These are phyloP conservation scores for Diaporthe ilicicola DNA, from an alignment of 2,329 filamentous ascomycete species.

Conservation along the genomic window DNA sequence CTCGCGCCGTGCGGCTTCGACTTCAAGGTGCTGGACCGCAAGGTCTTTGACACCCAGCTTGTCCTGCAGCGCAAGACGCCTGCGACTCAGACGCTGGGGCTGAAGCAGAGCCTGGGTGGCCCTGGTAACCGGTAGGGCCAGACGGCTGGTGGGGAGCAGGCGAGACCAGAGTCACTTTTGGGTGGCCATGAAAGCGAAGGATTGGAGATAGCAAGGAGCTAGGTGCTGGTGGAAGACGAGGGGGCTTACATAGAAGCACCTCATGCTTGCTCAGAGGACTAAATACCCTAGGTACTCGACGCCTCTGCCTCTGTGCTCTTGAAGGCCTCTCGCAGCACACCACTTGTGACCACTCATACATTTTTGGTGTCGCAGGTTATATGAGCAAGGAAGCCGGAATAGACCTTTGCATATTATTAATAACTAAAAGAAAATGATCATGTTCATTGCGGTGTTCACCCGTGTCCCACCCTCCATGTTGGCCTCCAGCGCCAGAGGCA, in stretches of 20 bases:
- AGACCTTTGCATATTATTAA: not conserved
- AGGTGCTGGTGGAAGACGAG: not conserved
- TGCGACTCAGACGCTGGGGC: conserved; percentile 25
- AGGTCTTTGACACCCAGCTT: conserved; percentile 58
- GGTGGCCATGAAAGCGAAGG: not conserved
- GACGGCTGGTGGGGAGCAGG: not conserved
- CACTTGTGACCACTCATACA: not conserved
- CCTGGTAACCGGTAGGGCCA: conserved; percentile 6
- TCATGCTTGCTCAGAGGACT: not conserved
- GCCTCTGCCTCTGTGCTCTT: not conserved
- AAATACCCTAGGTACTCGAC: too few species aligned
- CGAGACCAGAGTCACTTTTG: not conserved
- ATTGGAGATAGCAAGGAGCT: too few species aligned
- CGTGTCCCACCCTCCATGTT: not conserved
- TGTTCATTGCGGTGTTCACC: not conserved
- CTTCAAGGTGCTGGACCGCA: conserved; percentile 60
- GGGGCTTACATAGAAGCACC: not conserved
- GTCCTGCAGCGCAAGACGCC: conserved; percentile 27
- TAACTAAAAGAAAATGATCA: not conserved
- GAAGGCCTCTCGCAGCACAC: not conserved
- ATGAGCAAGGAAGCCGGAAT: too few species aligned
- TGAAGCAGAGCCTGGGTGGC: conserved; percentile 23
- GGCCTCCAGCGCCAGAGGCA: not conserved
- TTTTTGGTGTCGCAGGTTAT: not conserved
- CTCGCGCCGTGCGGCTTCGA: conserved; percentile 59